Conservation (phyloP, 208 protist species). For the Leishmania major region DNA sequence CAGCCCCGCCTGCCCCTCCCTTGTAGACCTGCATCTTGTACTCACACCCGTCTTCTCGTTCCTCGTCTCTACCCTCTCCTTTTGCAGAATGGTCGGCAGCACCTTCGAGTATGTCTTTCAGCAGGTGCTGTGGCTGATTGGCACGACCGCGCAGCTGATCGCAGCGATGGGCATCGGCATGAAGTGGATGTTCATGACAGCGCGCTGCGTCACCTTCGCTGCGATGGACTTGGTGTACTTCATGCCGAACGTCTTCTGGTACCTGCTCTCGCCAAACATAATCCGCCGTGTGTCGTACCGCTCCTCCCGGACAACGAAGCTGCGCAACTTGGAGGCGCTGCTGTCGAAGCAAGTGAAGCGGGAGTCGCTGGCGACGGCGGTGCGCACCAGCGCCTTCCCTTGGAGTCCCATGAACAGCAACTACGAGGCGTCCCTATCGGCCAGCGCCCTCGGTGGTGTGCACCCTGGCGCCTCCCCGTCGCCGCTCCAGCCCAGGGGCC, state of each 20-base stretch:
- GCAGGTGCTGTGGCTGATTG: slow-evolving; percentile 72
- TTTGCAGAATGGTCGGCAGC: slow-evolving; percentile 12
- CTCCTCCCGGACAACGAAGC: slow-evolving; percentile 56
- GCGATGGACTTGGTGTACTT: slow-evolving; percentile 64
- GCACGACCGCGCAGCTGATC: slow-evolving; percentile 51
- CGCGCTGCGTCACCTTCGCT: slow-evolving; percentile 63
- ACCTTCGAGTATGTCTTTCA: slow-evolving; percentile 56
- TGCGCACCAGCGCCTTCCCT: background rate
- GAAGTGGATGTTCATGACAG: slow-evolving; percentile 77
- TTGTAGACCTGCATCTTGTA: background rate
- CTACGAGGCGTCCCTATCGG: background rate
- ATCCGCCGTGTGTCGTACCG: slow-evolving; percentile 85
- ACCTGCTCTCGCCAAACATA: slow-evolving; percentile 70
- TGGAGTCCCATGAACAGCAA: background rate
- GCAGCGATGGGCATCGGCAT: slow-evolving; percentile 79
- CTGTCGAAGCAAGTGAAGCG: slow-evolving; percentile 21
- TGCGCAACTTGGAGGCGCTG: slow-evolving; percentile 55
- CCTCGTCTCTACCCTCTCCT: background rate
- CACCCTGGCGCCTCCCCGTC: background rate
- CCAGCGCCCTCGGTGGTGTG: too few relatives aligned
- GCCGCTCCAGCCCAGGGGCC: background rate
- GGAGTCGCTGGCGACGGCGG: background rate
- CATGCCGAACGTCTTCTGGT: slow-evolving; percentile 68
- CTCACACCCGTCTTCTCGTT: background rate
- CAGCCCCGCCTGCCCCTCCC: background rate